Conservation (phyloP, 768 basidiomycete species). For the Auriscalpium orientale region DNA sequence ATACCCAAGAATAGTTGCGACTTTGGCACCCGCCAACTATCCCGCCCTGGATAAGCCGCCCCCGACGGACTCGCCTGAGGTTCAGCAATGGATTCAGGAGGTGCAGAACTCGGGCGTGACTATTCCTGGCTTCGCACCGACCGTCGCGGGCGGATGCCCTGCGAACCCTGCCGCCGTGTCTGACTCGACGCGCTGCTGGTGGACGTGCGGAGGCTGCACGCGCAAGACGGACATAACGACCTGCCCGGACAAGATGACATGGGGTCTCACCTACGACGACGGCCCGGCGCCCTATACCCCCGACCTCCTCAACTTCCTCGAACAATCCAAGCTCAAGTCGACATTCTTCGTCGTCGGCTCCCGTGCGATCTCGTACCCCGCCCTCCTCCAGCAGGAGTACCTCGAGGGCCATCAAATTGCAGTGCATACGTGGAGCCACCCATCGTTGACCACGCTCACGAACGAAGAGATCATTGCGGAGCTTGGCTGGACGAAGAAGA, state of each 20-base stretch:
- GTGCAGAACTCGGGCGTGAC: slow-evolving; percentile 45
- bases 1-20: slow-evolving; percentile 2
- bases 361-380: slow-evolving; percentile 63
- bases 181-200: slow-evolving; percentile 59
- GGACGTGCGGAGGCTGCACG: slow-evolving; percentile 72
- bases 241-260: slow-evolving; percentile 61
- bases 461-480: slow-evolving; percentile 84
- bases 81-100: slow-evolving; percentile 64
- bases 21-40: slow-evolving; percentile 32
- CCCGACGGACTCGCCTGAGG: slow-evolving; percentile 51
- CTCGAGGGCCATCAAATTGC: slow-evolving; percentile 75
- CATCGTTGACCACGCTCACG: slow-evolving; percentile 59
- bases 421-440: slow-evolving; percentile 68
- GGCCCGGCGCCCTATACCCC: slow-evolving; percentile 77
- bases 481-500: slow-evolving; percentile 80
- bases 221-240: slow-evolving; percentile 57
- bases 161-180: slow-evolving; percentile 46
- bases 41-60: slow-evolving; percentile 60
- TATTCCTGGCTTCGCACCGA: slow-evolving; percentile 49
- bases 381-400: slow-evolving; percentile 66
- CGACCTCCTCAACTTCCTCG: slow-evolving; percentile 63
- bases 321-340: slow-evolving; percentile 54
- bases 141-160: slow-evolving; percentile 40
- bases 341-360: slow-evolving; percentile 90
- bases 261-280: slow-evolving; percentile 66